phyloP scores from a whole-genome alignment of 345 rosid species.

The Eucalyptus erythrocorys region DNA sequence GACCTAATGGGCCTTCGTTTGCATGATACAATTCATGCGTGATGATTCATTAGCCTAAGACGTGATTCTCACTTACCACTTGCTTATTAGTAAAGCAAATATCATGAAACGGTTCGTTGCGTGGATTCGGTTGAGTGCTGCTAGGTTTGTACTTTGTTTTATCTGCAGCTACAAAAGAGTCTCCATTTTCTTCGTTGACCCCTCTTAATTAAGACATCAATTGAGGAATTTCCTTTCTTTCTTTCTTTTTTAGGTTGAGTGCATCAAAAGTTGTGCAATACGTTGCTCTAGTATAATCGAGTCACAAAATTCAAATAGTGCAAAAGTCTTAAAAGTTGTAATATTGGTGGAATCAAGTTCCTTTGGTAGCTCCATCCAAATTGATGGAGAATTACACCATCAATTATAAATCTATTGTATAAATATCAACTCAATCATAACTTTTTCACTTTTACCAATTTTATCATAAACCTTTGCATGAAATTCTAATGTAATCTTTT shows the following conservation, averaged over 20 bases:
- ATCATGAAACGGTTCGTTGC: neutral
- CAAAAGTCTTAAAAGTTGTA: neutral
- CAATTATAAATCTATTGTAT: fast-evolving
- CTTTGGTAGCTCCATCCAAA: neutral
- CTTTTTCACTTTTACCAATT: fast-evolving
- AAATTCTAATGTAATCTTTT: fast-evolving
- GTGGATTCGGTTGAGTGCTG: neutral
- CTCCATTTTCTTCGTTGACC: neutral
- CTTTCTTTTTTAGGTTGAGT: fast-evolving
- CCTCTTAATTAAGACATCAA: neutral
- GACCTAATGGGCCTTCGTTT: neutral
- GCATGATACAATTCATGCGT: neutral
- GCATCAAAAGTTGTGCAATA: neutral
- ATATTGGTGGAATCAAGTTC: neutral
- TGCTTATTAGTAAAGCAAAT: neutral
- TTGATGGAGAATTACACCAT: neutral
- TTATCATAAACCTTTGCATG: neutral
- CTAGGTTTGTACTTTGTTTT: neutral
- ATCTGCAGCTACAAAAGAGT: neutral
- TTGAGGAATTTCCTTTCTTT: neutral
- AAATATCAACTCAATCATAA: fast-evolving
- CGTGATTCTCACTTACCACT: neutral
- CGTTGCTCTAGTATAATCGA: neutral
- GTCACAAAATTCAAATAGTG: neutral
- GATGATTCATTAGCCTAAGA: neutral